phyloP scores from a whole-genome alignment of 441 rosid species.

The Erodium texanum region DNA sequence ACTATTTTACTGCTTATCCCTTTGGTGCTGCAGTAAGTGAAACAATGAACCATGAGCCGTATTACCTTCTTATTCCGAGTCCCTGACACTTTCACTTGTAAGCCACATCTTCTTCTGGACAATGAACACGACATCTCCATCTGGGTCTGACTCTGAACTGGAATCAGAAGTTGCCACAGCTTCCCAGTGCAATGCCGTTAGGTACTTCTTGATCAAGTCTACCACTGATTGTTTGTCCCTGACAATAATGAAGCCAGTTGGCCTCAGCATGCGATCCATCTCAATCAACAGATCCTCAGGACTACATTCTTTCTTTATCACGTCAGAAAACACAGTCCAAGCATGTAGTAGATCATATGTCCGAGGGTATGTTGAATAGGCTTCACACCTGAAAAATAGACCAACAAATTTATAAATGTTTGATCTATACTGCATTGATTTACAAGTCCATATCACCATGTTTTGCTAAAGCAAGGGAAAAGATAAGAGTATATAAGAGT shows the following conservation, averaged over 20 bases:
- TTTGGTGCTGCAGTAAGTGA: not conserved
- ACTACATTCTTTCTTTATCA: constrained; percentile 72
- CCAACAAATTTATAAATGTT: not conserved
- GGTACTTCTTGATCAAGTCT: constrained; percentile 58
- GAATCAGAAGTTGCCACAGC: constrained; percentile 41
- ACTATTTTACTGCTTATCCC: not conserved
- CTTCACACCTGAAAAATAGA: constrained; percentile 65
- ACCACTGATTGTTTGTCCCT: constrained; percentile 57
- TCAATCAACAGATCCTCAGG: constrained; percentile 70
- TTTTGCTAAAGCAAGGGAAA: too few relatives aligned
- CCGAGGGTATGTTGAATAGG: constrained; percentile 85
- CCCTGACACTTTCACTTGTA: constrained; percentile 67
- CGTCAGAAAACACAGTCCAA: constrained; percentile 66
- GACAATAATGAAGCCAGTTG: constrained; percentile 67
- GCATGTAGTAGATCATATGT: constrained; percentile 95
- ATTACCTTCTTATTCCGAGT: constrained; percentile 36
- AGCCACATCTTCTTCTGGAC: constrained; percentile 83
- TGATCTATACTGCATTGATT: not conserved
- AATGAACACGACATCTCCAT: constrained; percentile 51
- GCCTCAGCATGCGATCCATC: constrained; percentile 94
- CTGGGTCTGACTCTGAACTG: constrained; percentile 39
- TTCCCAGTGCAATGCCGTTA: constrained; percentile 83
- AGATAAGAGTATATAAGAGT: too few relatives aligned
- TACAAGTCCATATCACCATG: too few relatives aligned
- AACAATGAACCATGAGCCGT: not conserved